Evolutionary conservation across 805 yeast species (phyloP), one percentile per base, ranked within the genome.

Genomic region (Pichia rugopelliculosa): DNA sequence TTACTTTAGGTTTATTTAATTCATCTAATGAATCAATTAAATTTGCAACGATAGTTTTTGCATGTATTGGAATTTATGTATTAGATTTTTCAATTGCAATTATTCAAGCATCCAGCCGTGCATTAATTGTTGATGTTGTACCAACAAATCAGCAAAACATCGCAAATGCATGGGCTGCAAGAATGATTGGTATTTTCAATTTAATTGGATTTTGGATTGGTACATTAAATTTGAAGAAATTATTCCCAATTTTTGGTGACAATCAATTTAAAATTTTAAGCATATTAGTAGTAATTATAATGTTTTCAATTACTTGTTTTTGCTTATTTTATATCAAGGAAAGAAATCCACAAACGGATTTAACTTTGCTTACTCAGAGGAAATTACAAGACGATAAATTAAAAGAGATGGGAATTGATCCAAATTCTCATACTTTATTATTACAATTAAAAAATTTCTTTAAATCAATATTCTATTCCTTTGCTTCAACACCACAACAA

Each of bases 91-190:
- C 82, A 7, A 76, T 80, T 34, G 73, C 74, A 48, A 74, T 72
- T 3, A 80, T 80, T 45, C 84, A 79, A 54, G 83, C 85, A 0
- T 71, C 81, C 6, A 65, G 78, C 9, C 67, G 86, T 12, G 84
- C 86, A 0, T 69, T 78, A 37, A 76, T 80, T 26, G 83, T 80
- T 21, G 86, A 80, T 56, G 75, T 76, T 51, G 78, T 79, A 8
- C 76, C 82, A 6, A 68, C 77, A 0, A 61, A 67, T 44, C 84
- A 77, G 53, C 85, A 80, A 54, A 77, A 74, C 46, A 56, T 65
- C 6, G 81, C 83, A 10, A 80, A 79, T 57, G 84, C 83, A 1
- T 77, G 82, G 82, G 85, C 84, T 1, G 82, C 84, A 1, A 64
- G 82, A 42, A 70, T 80, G 79, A 76, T 78, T 44, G 80, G 84